Evolutionary conservation across 108 stramenopile species (phyloP).

Genomic region (Skeletonema marinoi): DNA sequence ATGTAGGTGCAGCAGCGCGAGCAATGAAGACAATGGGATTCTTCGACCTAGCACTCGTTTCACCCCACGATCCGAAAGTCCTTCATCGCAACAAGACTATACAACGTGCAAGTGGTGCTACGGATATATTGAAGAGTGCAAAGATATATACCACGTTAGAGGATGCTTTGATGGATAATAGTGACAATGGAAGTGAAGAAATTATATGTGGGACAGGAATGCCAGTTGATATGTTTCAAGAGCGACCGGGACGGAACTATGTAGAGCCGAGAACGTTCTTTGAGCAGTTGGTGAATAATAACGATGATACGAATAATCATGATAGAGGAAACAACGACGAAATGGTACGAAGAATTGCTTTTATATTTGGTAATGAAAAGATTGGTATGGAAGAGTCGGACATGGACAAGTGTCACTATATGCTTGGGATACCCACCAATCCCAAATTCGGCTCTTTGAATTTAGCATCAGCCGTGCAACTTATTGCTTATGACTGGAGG

Average conservation of each 20-base stretch:
- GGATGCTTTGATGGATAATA: constrained; percentile 46
- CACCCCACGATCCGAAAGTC: constrained; percentile 53
- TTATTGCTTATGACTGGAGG: constrained; percentile 74
- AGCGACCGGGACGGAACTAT: constrained; percentile 25
- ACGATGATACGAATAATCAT: not conserved
- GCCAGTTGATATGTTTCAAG: constrained; percentile 63
- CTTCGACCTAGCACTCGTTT: constrained; percentile 50
- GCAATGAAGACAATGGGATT: constrained; percentile 68
- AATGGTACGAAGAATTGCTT: constrained; percentile 33
- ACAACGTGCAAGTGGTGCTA: constrained; percentile 62
- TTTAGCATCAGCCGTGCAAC: constrained; percentile 70
- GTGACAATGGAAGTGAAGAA: constrained; percentile 1
- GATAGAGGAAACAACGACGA: not conserved
- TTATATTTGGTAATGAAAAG: constrained; percentile 70
- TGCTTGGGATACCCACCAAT: constrained; percentile 75
- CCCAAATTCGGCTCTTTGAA: constrained; percentile 68
- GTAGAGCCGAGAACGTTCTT: constrained; percentile 54
- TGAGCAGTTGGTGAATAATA: constrained; percentile 19
- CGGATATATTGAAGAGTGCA: constrained; percentile 52
- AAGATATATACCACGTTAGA: constrained; percentile 31
- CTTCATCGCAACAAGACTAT: constrained; percentile 43
- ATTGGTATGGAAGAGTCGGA: constrained; percentile 56
- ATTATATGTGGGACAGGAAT: constrained; percentile 68
- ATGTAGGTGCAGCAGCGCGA: constrained; percentile 67
- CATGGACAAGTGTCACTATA: constrained; percentile 51